A percentile compares a stretch with the other conserved stretches of the same genome.
phyloP scores from a whole-genome alignment of 805 yeast genomes.

The Metschnikowia baotianmanensis region DNA sequence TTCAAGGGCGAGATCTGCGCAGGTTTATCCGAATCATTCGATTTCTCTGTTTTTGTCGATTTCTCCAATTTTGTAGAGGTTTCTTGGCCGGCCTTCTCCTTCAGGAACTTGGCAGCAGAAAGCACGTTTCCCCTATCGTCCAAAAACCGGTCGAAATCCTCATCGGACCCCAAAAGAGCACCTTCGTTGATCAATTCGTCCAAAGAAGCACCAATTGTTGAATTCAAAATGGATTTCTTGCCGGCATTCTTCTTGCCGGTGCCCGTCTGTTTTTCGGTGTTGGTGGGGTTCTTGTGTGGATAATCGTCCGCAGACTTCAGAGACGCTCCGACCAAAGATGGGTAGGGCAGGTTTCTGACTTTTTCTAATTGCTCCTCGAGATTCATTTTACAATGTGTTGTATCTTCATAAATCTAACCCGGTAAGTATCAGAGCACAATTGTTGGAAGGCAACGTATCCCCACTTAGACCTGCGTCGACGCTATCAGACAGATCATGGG shows the following conservation, averaged over 20 bases:
- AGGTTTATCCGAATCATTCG: background rate
- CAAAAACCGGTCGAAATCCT: conserved; percentile 49
- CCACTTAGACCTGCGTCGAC: conserved; percentile 1
- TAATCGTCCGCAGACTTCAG: conserved; percentile 49
- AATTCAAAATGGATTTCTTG: conserved; percentile 18
- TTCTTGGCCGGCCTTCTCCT: conserved; percentile 2
- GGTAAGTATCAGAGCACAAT: background rate
- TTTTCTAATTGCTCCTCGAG: conserved; percentile 44
- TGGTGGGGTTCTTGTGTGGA: conserved; percentile 42
- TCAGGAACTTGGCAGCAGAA: conserved; percentile 38
- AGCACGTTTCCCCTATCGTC: conserved; percentile 55
- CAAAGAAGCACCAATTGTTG: conserved; percentile 50
- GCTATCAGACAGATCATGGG: conserved; percentile 2
- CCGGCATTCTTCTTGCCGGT: conserved; percentile 18
- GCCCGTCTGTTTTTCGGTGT: conserved; percentile 42
- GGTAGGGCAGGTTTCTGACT: conserved; percentile 46
- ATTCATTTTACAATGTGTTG: conserved; percentile 12
- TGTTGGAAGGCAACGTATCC: background rate
- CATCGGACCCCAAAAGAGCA: conserved; percentile 48
- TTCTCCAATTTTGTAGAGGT: background rate
- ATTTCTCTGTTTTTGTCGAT: background rate
- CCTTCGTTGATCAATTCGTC: conserved; percentile 50
- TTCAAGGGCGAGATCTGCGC: conserved; percentile 2
- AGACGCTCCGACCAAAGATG: conserved; percentile 55
- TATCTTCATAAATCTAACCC: background rate